Evolutionary conservation across 1,284 basidiomycete genomes (phyloP).

Genomic region (Schizopora paradoxa): DNA sequence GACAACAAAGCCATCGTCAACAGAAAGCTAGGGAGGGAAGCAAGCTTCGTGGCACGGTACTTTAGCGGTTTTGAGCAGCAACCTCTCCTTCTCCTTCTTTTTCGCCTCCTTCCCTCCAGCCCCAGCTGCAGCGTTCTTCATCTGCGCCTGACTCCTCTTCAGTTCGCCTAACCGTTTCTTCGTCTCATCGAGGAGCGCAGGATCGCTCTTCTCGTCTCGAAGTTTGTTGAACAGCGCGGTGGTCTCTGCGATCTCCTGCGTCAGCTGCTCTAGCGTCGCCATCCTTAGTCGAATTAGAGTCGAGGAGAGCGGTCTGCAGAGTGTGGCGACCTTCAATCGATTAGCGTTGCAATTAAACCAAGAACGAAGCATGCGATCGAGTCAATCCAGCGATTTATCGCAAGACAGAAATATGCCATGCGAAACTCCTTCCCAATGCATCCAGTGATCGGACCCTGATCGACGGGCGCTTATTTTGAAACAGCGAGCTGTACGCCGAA

Average conservation of each 20-base stretch:
- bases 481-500: too few species aligned
- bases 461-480: neutral
- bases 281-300: too few species aligned
- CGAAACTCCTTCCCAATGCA: too few species aligned
- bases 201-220: slow-evolving; percentile 46
- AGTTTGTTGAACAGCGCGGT: slow-evolving; percentile 55
- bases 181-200: slow-evolving; percentile 49
- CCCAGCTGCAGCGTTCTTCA: slow-evolving; percentile 36
- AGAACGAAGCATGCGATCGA: too few species aligned
- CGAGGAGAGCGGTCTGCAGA: too few species aligned
- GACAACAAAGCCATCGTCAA: slow-evolving; percentile 20
- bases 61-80: slow-evolving; percentile 79
- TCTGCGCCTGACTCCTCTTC: slow-evolving; percentile 49
- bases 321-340: too few species aligned
- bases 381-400: neutral
- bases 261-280: slow-evolving; percentile 10
- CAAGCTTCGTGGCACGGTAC: slow-evolving; percentile 34
- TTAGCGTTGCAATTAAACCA: too few species aligned
- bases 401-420: neutral
- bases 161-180: slow-evolving; percentile 68
- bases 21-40: neutral
- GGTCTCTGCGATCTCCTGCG: slow-evolving; percentile 47
- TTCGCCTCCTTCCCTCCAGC: slow-evolving; percentile 30
- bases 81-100: slow-evolving; percentile 62
- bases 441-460: too few species aligned